phyloP scores from a whole-genome alignment of 108 stramenopile species.

The Nitzschia putrida region DNA sequence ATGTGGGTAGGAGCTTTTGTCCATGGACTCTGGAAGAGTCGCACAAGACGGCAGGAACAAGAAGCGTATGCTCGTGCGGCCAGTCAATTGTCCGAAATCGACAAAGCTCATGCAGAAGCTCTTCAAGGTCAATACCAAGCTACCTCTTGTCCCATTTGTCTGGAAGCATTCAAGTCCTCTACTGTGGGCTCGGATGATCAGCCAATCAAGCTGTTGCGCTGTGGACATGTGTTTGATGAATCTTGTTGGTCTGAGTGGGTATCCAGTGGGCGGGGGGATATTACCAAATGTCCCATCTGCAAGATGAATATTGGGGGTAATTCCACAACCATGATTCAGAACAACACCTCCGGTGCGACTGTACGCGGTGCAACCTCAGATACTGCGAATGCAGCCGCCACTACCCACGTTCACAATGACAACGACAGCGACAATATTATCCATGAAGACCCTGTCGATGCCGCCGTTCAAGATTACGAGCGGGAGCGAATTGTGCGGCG shows the following conservation, averaged over 20 bases:
- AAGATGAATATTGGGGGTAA: constrained; percentile 42
- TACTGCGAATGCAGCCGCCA: neutral
- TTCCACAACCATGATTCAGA: neutral
- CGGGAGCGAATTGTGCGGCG: constrained; percentile 4
- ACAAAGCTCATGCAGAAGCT: constrained; percentile 52
- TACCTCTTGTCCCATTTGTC: constrained; percentile 65
- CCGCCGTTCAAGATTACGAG: neutral
- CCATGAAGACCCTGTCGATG: neutral
- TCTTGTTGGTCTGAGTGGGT: constrained; percentile 65
- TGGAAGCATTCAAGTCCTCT: constrained; percentile 46
- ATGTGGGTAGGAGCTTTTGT: constrained; percentile 20
- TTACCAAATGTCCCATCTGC: constrained; percentile 58
- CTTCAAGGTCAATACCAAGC: constrained; percentile 50
- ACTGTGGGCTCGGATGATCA: constrained; percentile 54
- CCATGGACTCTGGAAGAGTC: constrained; percentile 7
- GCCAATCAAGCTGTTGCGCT: constrained; percentile 58
- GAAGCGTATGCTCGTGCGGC: constrained; percentile 42
- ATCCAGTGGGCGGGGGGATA: constrained; percentile 33
- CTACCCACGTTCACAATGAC: neutral
- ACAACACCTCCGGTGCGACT: neutral
- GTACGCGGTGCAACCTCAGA: neutral
- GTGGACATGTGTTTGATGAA: constrained; percentile 71
- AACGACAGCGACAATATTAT: neutral
- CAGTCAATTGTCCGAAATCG: constrained; percentile 48
- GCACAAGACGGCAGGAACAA: constrained; percentile 8